Base-by-base conservation (phyloP, 306 rosid genomes). In the Lablab purpureus region DNA sequence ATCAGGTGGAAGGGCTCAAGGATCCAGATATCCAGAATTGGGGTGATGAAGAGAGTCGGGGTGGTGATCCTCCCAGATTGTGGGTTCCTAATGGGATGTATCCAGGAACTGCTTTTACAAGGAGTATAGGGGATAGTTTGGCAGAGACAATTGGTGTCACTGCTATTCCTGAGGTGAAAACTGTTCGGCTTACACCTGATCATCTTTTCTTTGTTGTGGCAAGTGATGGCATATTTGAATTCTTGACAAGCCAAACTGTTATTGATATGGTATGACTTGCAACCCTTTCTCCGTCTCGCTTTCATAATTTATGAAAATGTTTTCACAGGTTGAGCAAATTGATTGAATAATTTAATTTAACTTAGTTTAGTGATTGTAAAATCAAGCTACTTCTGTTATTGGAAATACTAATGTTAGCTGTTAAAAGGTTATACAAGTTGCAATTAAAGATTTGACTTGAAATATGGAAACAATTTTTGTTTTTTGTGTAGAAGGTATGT, bases 171-270 rank as follows among this genome's bases (percentile, higher is more conserved):
- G 98, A 94, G 83, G 89, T 94, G 67, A 76, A 80, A 45, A 21
- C 49, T 4, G 80, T 90, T 75, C 85, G 74, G 77, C 90, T 91
- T 60, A 79, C 91, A 36, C 88, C 91, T 45, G 86, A 90, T 86
- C 90, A 94, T 84, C 91, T 83, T 75, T 94, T 94, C 88, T 90
- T 91, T 75, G 81, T 94, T 10, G 89, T 94, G 25, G 98, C 98
- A 65, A 94, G 98, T 71, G 98, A 94, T 76, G 98, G 98, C 14
- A 89, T 94, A 46, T 94, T 94, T n/a, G 97, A 94, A 85, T 94
- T 94, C 89, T 83, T 94, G 59, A 60, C 97, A 18, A 94, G 98
- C 84, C 96, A 90, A 80, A 84, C 90, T n/a, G 94, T 91, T 68
- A 89, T 91, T 62, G 84, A 89, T 80, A 92, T 92, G 98, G 98